Percentiles rank a stretch among this genome's conserved stretches.
These are phyloP conservation scores for Clarireedia monteithiana DNA, from an alignment of 2,329 filamentous ascomycete species.

Conservation along the genomic window DNA sequence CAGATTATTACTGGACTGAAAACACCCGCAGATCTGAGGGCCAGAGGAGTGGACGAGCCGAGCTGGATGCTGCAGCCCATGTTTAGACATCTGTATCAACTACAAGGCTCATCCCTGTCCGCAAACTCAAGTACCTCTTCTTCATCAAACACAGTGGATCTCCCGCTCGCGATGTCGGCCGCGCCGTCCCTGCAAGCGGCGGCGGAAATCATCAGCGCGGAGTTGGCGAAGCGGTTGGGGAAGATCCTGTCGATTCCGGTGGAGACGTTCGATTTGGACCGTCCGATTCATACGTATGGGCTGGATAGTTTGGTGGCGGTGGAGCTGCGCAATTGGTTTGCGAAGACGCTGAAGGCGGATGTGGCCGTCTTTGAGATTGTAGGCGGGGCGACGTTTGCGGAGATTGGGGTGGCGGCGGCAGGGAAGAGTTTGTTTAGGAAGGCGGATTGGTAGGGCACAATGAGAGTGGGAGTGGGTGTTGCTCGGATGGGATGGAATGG, in stretches of 20 bases:
- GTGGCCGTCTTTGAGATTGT: not conserved
- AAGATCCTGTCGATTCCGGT: conserved; percentile 38
- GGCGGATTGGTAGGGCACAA: not conserved
- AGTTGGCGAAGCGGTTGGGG: conserved; percentile 32
- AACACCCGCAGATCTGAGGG: not conserved
- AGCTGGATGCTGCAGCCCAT: not conserved
- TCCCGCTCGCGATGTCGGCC: not conserved
- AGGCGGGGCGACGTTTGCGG: not conserved
- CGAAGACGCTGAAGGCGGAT: not conserved
- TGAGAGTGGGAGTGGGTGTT: not conserved
- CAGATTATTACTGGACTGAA: not conserved
- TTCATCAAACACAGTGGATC: not conserved
- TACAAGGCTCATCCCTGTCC: not conserved
- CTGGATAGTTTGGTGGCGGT: conserved; percentile 18
- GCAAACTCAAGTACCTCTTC: not conserved
- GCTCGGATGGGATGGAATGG: too few relatives aligned
- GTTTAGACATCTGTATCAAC: not conserved
- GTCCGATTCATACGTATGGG: conserved; percentile 35
- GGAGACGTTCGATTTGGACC: conserved; percentile 34
- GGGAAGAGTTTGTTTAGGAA: not conserved
- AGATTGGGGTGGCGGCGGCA: not conserved
- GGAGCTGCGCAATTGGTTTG: conserved; percentile 34
- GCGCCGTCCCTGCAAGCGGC: not conserved
- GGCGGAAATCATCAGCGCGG: not conserved
- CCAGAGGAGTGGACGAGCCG: not conserved